Evolutionary conservation across 1,139 yeast genomes (phyloP).

Genomic region (Yamadazyma sp.): DNA sequence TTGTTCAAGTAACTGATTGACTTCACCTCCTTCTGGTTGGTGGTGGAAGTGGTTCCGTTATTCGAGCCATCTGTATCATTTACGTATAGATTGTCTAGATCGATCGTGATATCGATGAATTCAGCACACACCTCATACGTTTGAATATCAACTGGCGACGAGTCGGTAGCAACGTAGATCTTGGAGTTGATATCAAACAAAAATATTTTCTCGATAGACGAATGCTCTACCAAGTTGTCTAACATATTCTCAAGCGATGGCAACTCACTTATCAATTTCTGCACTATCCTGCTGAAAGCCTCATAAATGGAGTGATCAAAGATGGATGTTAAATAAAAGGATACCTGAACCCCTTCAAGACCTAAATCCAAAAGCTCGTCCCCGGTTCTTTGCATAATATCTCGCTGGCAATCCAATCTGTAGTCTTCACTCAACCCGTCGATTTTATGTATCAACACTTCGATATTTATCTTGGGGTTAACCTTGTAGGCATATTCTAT

Average conservation of each 20-base stretch:
- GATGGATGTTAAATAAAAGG: slow-evolving; percentile 88
- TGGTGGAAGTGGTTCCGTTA: slow-evolving; percentile 4
- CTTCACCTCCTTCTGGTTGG: slow-evolving; percentile 41
- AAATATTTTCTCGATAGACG: slow-evolving; percentile 89
- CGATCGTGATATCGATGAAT: slow-evolving; percentile 91
- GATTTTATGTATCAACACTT: slow-evolving; percentile 90
- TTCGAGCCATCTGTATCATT: slow-evolving; percentile 23
- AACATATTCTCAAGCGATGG: slow-evolving; percentile 87
- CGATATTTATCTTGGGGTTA: slow-evolving; percentile 84
- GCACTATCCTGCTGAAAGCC: slow-evolving; percentile 91
- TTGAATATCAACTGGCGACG: slow-evolving; percentile 92
- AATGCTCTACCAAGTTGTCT: slow-evolving; percentile 85
- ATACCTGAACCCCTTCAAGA: slow-evolving; percentile 85
- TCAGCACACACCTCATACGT: slow-evolving; percentile 97
- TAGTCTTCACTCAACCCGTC: slow-evolving; percentile 95
- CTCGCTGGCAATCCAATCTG: slow-evolving; percentile 90
- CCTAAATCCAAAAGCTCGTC: slow-evolving; percentile 91
- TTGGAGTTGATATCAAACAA: slow-evolving; percentile 91
- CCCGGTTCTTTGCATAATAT: slow-evolving; percentile 92
- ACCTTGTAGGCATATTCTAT: slow-evolving; percentile 85
- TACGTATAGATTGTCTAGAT: slow-evolving; percentile 72
- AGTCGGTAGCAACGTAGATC: slow-evolving; percentile 93
- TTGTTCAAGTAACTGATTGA: slow-evolving; percentile 77
- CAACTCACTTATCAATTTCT: slow-evolving; percentile 83
- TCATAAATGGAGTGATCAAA: slow-evolving; percentile 96